Evolutionary conservation across 139 green algal genomes (phyloP), one percentile per base, ranked within the genome.

Genomic region (Desmodesmus armatus): DNA sequence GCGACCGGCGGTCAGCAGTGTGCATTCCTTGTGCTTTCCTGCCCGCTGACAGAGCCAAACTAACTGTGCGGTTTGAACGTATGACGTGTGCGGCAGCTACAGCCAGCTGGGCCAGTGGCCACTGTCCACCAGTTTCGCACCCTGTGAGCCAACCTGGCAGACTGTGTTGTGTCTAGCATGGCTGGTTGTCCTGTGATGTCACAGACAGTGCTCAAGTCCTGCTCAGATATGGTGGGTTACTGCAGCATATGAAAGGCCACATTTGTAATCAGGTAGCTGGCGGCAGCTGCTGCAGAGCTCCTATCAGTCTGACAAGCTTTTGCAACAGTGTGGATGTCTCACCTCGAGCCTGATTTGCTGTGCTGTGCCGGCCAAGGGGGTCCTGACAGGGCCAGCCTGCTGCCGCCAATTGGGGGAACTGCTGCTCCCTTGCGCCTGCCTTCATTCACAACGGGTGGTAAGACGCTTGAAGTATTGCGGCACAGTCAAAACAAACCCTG

Each of bases 341-440:
- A 73, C 65, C 65, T 23, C 41, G 65, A 27, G 41, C 15, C 65
- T 29, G n/a, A 29, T 13, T 15, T 13, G n/a, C 65, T 43, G 65
- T 41, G n/a, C 78, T 62, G 29, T 43, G 77, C 39, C 63, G 77
- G 33, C 63, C 78, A 85, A 5, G 27, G 75, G 31, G 27, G 51
- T 23, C n/a, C n/a, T n/a, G n/a, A n/a, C n/a, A n/a, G n/a, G n/a
- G n/a, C n/a, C n/a, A n/a, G n/a, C n/a, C n/a, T 40, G n/a, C 2
- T 47, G 44, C 3, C 40, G 23, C 29, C 13, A 19, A 47, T n/a
- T n/a, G n/a, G n/a, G n/a, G 39, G 47, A 21, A n/a, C n/a, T 15
- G 47, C 58, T 43, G 31, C 67, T 37, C 13, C 74, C 41, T n/a
- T n/a, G n/a, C n/a, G n/a, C n/a, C n/a, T n/a, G n/a, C n/a, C n/a